Evolutionary conservation across 2,329 filamentous ascomycete genomes (phyloP), one percentile per base, ranked within the genome.

Genomic region (Fusarium secorum): DNA sequence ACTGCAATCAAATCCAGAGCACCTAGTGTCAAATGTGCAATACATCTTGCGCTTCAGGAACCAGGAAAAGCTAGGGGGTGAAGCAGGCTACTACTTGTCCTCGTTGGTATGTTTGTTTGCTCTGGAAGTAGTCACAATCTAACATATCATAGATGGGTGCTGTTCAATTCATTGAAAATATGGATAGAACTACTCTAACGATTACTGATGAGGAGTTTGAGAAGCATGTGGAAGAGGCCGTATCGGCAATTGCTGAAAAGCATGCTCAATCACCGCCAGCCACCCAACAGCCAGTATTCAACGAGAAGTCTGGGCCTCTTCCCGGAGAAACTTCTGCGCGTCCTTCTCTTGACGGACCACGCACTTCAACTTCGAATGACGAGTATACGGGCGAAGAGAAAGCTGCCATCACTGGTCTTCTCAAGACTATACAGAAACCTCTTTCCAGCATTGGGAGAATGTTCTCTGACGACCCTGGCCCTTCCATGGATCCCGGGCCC

Each of bases 11-110:
- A 98, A 97, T 75, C 96, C 96, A 0, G 95, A 98, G 67, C 94
- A 98, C 80, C 85, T 99, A 36, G 95, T 98, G 30, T 98, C 95
- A 64, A 99, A 99, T 79, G 93, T 99, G 6, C 96, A 99, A 81
- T 99, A 99, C 80, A 98, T 99, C 70, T 85, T 98, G 55, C 91
- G 97, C 48, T 99, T 99, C 83, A 90, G 96, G 55, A 98, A 98
- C 77, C 96, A 98, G 81, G 96, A 99, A 57, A 98, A 98, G 80
- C 89, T 99, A 2, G 93, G 93, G 28, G 96, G 96, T n/a, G 96
- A 99, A 84, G 95, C 96, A 18, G 96, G 96, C 17, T 99, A 99
- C 81, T 99, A 99, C 81, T 88, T 99, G 60, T 98, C 95, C 35
- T 98, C 96, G 11, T 83, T 99, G 74, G 92, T 94, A 83, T 77